Percentiles rank a stretch among this genome's conserved stretches.
Evolutionary conservation across 371 early-diverging fungal species (phyloP).

Genomic region (Mortierella sp.): DNA sequence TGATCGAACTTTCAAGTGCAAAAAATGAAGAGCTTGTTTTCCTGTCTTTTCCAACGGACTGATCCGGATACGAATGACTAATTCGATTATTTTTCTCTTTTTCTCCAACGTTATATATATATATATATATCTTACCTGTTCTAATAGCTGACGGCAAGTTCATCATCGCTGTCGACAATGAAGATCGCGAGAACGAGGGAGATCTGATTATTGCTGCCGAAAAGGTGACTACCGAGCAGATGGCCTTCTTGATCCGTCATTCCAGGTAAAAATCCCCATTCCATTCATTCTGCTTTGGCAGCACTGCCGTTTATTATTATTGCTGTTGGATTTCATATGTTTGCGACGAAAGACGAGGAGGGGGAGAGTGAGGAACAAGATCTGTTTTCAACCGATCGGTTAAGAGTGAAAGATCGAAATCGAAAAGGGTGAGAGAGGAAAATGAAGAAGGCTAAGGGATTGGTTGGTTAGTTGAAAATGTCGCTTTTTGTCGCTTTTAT

Average conservation of each 20-base stretch:
- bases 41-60: background rate
- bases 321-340: background rate
- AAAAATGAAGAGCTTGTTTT: background rate
- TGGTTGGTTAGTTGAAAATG: background rate
- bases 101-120: background rate
- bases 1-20: background rate
- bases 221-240: slow-evolving; percentile 88
- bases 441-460: background rate
- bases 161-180: slow-evolving; percentile 95
- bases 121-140: too few relatives aligned
- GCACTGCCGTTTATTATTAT: background rate
- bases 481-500: too few relatives aligned
- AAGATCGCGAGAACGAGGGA: slow-evolving; percentile 98
- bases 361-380: background rate
- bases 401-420: background rate
- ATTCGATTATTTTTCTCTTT: background rate
- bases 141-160: slow-evolving; percentile 80
- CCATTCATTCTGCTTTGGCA: background rate
- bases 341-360: background rate
- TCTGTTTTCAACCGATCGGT: background rate
- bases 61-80: background rate
- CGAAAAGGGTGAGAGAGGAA: background rate
- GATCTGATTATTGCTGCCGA: slow-evolving; percentile 96
- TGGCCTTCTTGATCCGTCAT: slow-evolving; percentile 96
- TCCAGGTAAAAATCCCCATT: slow-evolving; percentile 72